phyloP scores from a whole-genome alignment of 495 filamentous ascomycete species.

The Trypethelium eluteriae region DNA sequence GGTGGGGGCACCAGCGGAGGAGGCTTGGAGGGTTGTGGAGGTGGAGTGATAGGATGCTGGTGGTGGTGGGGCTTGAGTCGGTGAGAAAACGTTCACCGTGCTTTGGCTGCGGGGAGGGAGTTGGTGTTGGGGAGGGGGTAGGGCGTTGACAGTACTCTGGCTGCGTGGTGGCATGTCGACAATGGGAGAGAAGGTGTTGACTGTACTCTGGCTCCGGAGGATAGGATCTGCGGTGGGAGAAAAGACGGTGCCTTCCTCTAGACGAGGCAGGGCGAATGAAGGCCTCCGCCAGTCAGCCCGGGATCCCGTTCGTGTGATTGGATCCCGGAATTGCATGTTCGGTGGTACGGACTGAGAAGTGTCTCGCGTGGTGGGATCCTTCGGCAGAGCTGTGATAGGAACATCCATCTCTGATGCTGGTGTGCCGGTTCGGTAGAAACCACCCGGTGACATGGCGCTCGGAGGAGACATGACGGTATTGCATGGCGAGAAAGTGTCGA shows the following conservation, averaged over 20 bases:
- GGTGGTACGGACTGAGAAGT: constrained; percentile 85
- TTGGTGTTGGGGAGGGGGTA: background rate
- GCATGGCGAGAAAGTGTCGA: constrained; percentile 32
- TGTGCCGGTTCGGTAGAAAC: constrained; percentile 63
- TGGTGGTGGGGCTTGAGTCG: constrained; percentile 17
- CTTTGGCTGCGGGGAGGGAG: constrained; percentile 8
- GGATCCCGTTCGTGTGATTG: constrained; percentile 46
- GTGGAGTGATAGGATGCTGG: constrained; percentile 14
- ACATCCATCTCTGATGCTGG: constrained; percentile 86
- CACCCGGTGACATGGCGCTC: constrained; percentile 23
- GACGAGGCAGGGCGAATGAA: constrained; percentile 49
- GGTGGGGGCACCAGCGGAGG: constrained; percentile 8
- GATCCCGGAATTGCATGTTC: constrained; percentile 68
- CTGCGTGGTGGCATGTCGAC: constrained; percentile 6
- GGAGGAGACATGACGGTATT: constrained; percentile 36
- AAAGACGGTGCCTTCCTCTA: constrained; percentile 44
- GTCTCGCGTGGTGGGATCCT: constrained; percentile 62
- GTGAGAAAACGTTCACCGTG: constrained; percentile 13
- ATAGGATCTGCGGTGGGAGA: constrained; percentile 26
- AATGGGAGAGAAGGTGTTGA: background rate
- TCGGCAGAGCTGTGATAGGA: constrained; percentile 66
- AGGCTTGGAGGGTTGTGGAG: constrained; percentile 7
- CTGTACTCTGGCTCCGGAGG: constrained; percentile 1
- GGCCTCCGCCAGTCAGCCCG: constrained; percentile 43
- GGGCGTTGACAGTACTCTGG: constrained; percentile 1